Evolutionary conservation across 805 yeast genomes (phyloP).

Genomic region (Ascoidea rubescens): DNA sequence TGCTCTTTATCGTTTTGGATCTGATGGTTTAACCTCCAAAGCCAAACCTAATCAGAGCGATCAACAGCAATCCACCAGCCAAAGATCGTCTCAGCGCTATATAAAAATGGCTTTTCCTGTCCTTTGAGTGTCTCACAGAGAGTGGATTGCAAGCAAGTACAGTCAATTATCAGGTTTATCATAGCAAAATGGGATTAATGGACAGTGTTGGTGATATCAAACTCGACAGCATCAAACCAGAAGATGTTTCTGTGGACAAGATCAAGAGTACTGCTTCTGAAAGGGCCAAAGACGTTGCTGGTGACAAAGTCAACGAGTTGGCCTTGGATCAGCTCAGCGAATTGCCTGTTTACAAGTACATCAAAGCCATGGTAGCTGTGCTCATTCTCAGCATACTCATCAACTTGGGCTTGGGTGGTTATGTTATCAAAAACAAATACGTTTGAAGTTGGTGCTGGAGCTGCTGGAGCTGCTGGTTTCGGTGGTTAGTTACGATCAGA

Average conservation of each 20-base stretch:
- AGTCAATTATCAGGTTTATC: neutral
- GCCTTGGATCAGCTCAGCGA: neutral
- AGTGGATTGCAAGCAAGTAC: neutral
- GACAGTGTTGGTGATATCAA: neutral
- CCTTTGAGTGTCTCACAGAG: too few species aligned
- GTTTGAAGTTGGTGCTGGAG: too few species aligned
- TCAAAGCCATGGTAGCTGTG: neutral
- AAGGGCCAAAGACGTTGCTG: neutral
- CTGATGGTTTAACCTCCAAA: neutral
- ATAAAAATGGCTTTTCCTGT: neutral
- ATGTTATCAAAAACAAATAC: too few species aligned
- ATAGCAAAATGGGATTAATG: neutral
- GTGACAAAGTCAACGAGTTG: neutral
- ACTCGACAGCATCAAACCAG: neutral
- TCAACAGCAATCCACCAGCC: too few species aligned
- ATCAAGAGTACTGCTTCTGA: neutral
- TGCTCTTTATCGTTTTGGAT: neutral
- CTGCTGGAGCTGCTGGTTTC: too few species aligned
- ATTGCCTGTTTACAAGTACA: too few species aligned
- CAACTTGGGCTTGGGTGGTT: too few species aligned
- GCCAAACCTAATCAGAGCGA: neutral
- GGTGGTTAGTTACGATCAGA: too few species aligned
- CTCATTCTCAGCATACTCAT: neutral
- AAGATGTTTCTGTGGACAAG: neutral
- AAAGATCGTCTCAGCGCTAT: too few species aligned